Evolutionary conservation across 2,329 filamentous ascomycete genomes (phyloP).

Genomic region (Lasiodiplodia sp.): DNA sequence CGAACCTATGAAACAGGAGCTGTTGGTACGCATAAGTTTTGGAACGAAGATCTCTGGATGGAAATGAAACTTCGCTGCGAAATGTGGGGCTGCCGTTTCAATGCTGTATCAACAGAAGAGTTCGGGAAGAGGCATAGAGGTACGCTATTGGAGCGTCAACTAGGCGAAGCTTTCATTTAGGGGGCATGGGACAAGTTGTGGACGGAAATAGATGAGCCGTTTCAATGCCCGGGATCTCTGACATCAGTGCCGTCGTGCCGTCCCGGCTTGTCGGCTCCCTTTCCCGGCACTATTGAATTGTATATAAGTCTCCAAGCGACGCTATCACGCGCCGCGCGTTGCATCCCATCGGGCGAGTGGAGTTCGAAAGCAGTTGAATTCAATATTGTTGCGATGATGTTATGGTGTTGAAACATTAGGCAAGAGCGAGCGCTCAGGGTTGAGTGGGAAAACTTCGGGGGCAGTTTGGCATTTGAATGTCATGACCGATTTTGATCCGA

Average conservation of each 20-base stretch:
- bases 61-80: slow-evolving; percentile 17
- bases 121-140: neutral
- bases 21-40: slow-evolving; percentile 18
- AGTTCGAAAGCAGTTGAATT: neutral
- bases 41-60: slow-evolving; percentile 14
- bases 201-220: slow-evolving; percentile 10
- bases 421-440: neutral
- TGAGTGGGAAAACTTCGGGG: slow-evolving; percentile 1
- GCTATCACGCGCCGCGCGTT: neutral
- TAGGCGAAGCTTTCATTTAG: slow-evolving; percentile 20
- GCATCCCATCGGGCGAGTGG: slow-evolving; percentile 4
- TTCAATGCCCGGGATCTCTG: slow-evolving; percentile 4
- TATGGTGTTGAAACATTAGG: neutral
- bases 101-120: slow-evolving; percentile 1
- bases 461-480: neutral
- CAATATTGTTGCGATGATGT: neutral
- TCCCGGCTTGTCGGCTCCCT: neutral
- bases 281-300: slow-evolving; percentile 14
- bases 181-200: neutral
- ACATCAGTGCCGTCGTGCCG: slow-evolving; percentile 13
- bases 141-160: neutral
- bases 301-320: neutral
- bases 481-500: neutral
- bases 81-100: slow-evolving; percentile 22
- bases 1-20: slow-evolving; percentile 7